Conservation (phyloP, 345 rosid species). For the Populus simonii region DNA sequence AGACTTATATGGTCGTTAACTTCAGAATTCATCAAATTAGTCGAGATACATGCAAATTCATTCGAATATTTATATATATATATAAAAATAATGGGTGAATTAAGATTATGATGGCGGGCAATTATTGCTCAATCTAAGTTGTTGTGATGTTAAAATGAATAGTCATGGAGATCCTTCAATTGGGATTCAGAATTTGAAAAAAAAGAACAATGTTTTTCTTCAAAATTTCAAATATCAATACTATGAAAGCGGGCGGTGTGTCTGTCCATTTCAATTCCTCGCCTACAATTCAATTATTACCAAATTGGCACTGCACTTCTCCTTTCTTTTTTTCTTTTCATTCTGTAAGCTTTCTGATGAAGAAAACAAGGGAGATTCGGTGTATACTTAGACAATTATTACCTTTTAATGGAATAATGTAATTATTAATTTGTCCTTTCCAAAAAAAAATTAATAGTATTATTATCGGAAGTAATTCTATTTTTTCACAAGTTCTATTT, state of each 20-base stretch:
- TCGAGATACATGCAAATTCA: too few species aligned
- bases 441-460: too few species aligned
- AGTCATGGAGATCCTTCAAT: not conserved
- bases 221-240: not conserved
- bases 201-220: not conserved
- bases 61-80: too few species aligned
- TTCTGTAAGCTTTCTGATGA: not conserved
- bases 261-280: conserved; percentile 4
- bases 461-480: too few species aligned
- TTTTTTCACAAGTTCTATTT: too few species aligned
- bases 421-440: too few species aligned
- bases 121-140: not conserved
- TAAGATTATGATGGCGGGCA: not conserved
- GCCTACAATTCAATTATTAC: not conserved
- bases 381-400: too few species aligned
- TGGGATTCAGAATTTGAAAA: not conserved
- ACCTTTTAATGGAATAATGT: too few species aligned
- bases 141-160: not conserved
- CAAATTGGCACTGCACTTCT: not conserved
- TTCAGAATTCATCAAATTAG: too few species aligned
- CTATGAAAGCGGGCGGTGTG: not conserved
- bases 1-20: too few species aligned
- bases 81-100: not conserved
- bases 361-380: too few species aligned
- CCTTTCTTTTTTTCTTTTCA: not conserved